These are phyloP conservation scores for Pittosporum tobira DNA, from an alignment of 129 eudicot species.

Conservation along the genomic window DNA sequence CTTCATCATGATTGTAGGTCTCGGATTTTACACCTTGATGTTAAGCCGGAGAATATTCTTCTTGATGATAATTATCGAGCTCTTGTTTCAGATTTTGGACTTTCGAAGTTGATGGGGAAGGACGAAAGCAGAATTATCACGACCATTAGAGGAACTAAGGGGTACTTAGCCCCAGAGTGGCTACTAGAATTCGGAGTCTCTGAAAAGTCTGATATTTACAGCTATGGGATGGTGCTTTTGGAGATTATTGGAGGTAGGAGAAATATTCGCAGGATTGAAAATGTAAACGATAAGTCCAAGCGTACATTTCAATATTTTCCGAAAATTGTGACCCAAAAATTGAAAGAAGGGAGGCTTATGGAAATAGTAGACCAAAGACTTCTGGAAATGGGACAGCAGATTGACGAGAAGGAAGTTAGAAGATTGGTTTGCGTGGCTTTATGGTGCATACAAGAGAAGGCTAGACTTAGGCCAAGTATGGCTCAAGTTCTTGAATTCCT, in stretches of 20 bases:
- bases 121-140: conserved; percentile 63
- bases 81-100: conserved; percentile 67
- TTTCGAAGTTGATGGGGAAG: conserved; percentile 60
- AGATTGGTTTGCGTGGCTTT: conserved; percentile 54
- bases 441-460: conserved; percentile 87
- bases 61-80: conserved; percentile 60
- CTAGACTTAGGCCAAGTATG: conserved; percentile 75
- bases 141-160: conserved; percentile 66
- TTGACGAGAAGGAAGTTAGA: conserved; percentile 47
- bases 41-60: conserved; percentile 82
- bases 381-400: conserved; percentile 24
- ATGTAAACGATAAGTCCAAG: conserved; percentile 23
- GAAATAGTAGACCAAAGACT: conserved; percentile 69
- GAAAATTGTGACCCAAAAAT: conserved; percentile 50
- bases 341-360: conserved; percentile 52
- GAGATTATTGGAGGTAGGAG: conserved; percentile 79
- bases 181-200: conserved; percentile 64
- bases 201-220: conserved; percentile 69
- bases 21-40: conserved; percentile 65
- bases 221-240: conserved; percentile 81
- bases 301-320: conserved; percentile 60
- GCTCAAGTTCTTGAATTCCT: conserved; percentile 66
- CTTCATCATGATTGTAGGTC: conserved; percentile 80
- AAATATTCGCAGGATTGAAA: conserved; percentile 39
- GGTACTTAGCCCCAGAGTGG: conserved; percentile 94